These are phyloP conservation scores for Trichophyton simii DNA, from an alignment of 2,329 filamentous ascomycete species.

Conservation along the genomic window DNA sequence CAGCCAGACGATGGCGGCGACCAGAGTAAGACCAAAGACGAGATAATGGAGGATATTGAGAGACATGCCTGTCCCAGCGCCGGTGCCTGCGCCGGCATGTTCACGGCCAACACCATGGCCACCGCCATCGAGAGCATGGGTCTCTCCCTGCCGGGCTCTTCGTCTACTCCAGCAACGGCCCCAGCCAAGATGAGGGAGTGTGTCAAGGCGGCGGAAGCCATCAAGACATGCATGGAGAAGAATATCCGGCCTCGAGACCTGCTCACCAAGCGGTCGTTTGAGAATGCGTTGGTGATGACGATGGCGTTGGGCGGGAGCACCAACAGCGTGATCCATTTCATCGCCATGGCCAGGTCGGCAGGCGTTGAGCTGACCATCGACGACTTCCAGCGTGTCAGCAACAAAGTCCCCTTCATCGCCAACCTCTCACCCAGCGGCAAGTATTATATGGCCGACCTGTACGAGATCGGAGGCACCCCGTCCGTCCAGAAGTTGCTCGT, in stretches of 20 bases:
- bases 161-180: constrained; percentile 66
- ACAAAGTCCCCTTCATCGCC: constrained; percentile 76
- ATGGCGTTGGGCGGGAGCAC: constrained; percentile 87
- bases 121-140: constrained; percentile 85
- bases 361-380: constrained; percentile 65
- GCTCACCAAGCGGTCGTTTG: constrained; percentile 66
- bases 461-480: constrained; percentile 72
- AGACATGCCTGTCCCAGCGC: constrained; percentile 62
- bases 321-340: constrained; percentile 76
- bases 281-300: constrained; percentile 80
- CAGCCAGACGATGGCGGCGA: constrained; percentile 55
- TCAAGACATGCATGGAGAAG: constrained; percentile 65
- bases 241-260: constrained; percentile 72
- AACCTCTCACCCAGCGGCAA: constrained; percentile 73
- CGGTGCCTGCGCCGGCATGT: constrained; percentile 85
- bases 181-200: constrained; percentile 82
- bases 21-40: constrained; percentile 54
- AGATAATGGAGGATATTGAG: constrained; percentile 76
- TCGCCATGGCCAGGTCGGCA: constrained; percentile 81
- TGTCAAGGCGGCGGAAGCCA: constrained; percentile 64
- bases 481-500: constrained; percentile 77
- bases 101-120: constrained; percentile 88
- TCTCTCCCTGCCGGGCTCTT: constrained; percentile 67
- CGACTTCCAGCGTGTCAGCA: constrained; percentile 67
- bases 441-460: constrained; percentile 80